Evolutionary conservation across 306 rosid species (phyloP), one percentile per base, ranked within the genome.

Genomic region (Cicer arietinum): DNA sequence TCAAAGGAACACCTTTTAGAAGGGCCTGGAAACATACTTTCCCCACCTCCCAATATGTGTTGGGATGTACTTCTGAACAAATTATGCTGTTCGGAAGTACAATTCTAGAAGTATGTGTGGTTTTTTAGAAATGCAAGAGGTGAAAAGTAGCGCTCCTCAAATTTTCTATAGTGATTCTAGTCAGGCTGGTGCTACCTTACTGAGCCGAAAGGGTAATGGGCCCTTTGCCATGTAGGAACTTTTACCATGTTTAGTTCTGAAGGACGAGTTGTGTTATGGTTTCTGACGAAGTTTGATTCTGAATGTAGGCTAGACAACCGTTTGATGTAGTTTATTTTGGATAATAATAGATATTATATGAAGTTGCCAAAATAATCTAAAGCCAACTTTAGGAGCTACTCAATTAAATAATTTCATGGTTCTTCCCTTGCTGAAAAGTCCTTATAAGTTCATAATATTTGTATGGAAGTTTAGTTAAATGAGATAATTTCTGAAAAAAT

Each of bases 251-350:
- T 52, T n/a, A 48, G 47, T 41, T 20, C 18, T 7, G 1, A 20
- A 67, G 80, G 61, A 9, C 73, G 18, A 41, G 76, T 35, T 67
- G 0, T 56, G 42, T 42, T 41, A 16, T 72, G 63, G 46, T 52
- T 73, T 59, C 40, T 59, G 76, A 48, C 37, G 3, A 42, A 48
- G 45, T 72, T 80, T 40, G 37, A 43, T 42, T 40, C 39, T 37
- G 48, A 50, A 42, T 9, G 7, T 40, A 41, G 30, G 57, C 79
- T 43, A 14, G 16, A 7, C 16, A 25, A 52, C 7, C 18, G 10
- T 14, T 40, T 64, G 71, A 30, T 39, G 5, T 62, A 9, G 3
- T 20, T 7, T 25, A 6, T 25, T 25, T 41, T 42, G 18, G 67
- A 3, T 35, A 30, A 60, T 12, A 9, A 37, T 11, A 22, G 10